phyloP scores from a whole-genome alignment of 306 rosid genomes.

The Gastrolobium bilobum region DNA sequence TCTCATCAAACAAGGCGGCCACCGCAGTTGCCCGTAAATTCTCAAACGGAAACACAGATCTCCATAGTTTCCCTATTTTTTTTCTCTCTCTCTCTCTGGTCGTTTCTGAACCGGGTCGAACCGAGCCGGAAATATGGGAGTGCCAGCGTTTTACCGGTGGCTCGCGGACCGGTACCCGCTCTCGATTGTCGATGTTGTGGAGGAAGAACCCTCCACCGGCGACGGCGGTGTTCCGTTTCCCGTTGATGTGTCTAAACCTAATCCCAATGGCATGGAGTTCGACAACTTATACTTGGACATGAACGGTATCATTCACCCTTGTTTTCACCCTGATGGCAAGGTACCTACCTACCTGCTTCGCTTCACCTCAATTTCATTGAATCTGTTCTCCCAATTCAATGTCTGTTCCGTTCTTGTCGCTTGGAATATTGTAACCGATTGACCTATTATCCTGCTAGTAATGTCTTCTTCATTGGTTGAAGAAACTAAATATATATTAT shows the following conservation, averaged over 20 bases:
- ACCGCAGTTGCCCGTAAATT: constrained; percentile 48
- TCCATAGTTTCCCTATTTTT: constrained; percentile 1
- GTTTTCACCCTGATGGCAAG: constrained; percentile 97
- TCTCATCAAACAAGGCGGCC: constrained; percentile 45
- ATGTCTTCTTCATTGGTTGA: constrained; percentile 27
- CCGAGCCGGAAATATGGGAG: constrained; percentile 81
- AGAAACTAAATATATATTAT: not conserved
- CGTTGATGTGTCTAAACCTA: constrained; percentile 78
- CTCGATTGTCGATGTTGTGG: constrained; percentile 82
- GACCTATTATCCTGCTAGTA: not conserved
- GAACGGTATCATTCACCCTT: constrained; percentile 96
- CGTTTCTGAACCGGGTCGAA: constrained; percentile 46
- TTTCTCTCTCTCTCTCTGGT: not conserved
- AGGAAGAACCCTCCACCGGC: constrained; percentile 63
- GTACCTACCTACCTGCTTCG: constrained; percentile 50
- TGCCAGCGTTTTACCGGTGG: constrained; percentile 98
- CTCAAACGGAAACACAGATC: constrained; percentile 56
- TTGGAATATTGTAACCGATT: not conserved
- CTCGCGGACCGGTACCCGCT: constrained; percentile 95
- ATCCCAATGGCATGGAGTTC: constrained; percentile 93
- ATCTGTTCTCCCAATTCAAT: not conserved
- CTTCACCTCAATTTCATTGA: not conserved
- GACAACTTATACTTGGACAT: constrained; percentile 93
- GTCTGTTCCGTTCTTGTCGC: not conserved
- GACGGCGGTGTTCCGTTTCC: constrained; percentile 44